phyloP scores from a whole-genome alignment of 2,329 filamentous ascomycete species.

The Leptographium radiaticola region DNA sequence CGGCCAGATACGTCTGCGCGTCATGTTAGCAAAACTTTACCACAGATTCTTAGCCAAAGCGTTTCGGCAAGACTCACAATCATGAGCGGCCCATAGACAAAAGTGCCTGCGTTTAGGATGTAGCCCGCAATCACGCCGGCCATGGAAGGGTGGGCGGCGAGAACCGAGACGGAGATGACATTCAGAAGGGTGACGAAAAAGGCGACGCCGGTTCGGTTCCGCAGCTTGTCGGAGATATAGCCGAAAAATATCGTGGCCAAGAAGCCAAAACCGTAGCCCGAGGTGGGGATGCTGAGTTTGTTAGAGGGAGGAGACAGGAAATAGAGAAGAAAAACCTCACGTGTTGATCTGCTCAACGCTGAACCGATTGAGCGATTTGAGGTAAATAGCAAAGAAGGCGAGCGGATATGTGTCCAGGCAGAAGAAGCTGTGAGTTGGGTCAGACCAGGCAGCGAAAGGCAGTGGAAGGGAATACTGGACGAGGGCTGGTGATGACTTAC shows the following conservation, averaged over 20 bases:
- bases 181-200: not conserved
- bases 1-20: not conserved
- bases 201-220: not conserved
- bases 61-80: not conserved
- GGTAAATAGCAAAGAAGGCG: not conserved
- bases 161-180: not conserved
- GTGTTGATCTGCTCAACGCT: not conserved
- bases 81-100: not conserved
- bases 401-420: not conserved
- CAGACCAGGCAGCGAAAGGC: not conserved
- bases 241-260: not conserved
- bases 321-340: not conserved
- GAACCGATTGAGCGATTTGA: not conserved
- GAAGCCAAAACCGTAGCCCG: not conserved
- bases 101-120: not conserved
- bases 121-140: not conserved
- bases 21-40: not conserved
- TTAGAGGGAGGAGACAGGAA: not conserved
- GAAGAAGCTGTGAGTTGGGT: not conserved
- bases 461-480: not conserved
- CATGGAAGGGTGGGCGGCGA: not conserved
- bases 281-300: not conserved
- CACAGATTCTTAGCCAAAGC: too few relatives aligned
- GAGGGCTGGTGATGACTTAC: not conserved
- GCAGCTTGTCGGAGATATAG: constrained; percentile 5